Evolutionary conservation across 495 filamentous ascomycete species (phyloP), one percentile per base, ranked within the genome.

Genomic region (Immersiella caudata): DNA sequence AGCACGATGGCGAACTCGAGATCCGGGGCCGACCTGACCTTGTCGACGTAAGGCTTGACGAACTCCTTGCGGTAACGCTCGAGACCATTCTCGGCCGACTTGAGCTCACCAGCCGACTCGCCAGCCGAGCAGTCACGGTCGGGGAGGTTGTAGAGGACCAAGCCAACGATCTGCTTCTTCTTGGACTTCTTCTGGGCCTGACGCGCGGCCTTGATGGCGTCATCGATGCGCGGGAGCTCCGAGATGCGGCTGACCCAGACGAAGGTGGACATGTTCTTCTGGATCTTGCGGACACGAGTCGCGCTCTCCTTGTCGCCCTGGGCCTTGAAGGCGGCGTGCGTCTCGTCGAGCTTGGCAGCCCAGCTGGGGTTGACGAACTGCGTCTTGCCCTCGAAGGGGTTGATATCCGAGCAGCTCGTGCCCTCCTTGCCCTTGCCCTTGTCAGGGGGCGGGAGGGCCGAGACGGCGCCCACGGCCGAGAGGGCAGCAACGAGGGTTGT

Each of bases 91-190:
- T 87, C 70, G 5, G 75, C 81, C 68, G 87, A 82, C 0, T 73
- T 67, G 33, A 84, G 83, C 74, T 89, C 88, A 26, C 88, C 88
- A 26, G 87, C 87, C 46, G 82, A 85, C 22, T 87, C 85, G 66
- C 84, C 79, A 2, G 88, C 88, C 9, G 82, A 80, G 70, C 88
- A 90, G 74, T 90, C 88, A 51, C 88, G 83, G 60, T 88, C 87
- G 16, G 87, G 88, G n/a, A 90, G 74, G 71, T 89, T 86, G 73
- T 90, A 89, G 22, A 89, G 83, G 50, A 90, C 88, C 66, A 88
- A 81, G 1, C 79, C 76, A 7, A 82, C 68, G 61, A 81, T 74
- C 64, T 81, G 77, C 69, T 78, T 76, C 67, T 77, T 80, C n/a
- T 79, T 79, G 0, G 80, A 79, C 26, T 76, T 73, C 1, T 75